These are phyloP conservation scores for Cercospora sojina DNA, from an alignment of 2,329 filamentous ascomycete species.

Conservation along the genomic window DNA sequence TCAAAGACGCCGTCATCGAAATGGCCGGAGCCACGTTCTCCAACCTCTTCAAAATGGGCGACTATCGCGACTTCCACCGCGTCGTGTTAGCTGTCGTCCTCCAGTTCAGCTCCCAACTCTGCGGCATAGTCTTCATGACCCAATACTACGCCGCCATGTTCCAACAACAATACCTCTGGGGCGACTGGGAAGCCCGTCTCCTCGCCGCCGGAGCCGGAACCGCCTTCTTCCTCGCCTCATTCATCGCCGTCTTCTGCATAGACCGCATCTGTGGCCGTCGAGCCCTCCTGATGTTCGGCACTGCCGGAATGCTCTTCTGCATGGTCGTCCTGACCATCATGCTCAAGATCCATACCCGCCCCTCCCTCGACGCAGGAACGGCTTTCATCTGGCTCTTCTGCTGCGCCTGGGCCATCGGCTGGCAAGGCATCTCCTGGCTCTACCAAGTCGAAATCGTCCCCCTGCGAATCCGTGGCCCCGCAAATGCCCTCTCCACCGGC, in stretches of 20 bases:
- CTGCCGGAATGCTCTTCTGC: slow-evolving; percentile 54
- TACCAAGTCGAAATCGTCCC: slow-evolving; percentile 63
- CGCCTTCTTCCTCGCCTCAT: slow-evolving; percentile 53
- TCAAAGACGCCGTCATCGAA: slow-evolving; percentile 55
- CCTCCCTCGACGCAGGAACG: slow-evolving; percentile 46
- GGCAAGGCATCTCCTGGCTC: slow-evolving; percentile 62
- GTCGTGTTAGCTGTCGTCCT: slow-evolving; percentile 38
- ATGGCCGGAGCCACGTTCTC: slow-evolving; percentile 37
- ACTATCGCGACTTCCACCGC: slow-evolving; percentile 39
- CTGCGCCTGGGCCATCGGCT: slow-evolving; percentile 59
- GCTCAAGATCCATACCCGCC: slow-evolving; percentile 39
- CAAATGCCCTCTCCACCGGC: slow-evolving; percentile 63
- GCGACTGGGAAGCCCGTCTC: slow-evolving; percentile 34
- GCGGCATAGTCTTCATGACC: slow-evolving; percentile 41
- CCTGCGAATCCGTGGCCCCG: slow-evolving; percentile 59
- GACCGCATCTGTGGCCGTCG: slow-evolving; percentile 38
- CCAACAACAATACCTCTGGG: slow-evolving; percentile 38
- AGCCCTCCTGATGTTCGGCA: slow-evolving; percentile 37
- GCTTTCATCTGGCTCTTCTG: slow-evolving; percentile 63
- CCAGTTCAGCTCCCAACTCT: slow-evolving; percentile 40
- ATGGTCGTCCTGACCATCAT: slow-evolving; percentile 60
- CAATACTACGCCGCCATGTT: slow-evolving; percentile 48
- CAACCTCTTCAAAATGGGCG: slow-evolving; percentile 34
- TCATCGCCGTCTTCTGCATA: slow-evolving; percentile 49
- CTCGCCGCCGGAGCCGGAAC: slow-evolving; percentile 39